phyloP scores from a whole-genome alignment of 1,284 basidiomycete species.

The Coniferiporia sulphurascens region DNA sequence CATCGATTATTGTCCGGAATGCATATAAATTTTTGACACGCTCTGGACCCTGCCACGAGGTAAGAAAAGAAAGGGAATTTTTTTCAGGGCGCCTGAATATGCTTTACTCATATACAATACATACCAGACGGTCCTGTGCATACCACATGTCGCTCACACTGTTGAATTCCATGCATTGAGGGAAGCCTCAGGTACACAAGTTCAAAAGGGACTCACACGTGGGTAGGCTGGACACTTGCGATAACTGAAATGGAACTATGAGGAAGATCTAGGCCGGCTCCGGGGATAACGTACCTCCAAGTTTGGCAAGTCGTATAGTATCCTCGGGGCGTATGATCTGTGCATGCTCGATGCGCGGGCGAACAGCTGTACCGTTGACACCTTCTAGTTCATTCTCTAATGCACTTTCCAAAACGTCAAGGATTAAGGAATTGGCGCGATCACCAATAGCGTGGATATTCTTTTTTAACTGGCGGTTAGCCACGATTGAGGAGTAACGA shows the following conservation, averaged over 20 bases:
- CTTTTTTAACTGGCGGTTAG: constrained; percentile 32
- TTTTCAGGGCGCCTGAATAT: not conserved
- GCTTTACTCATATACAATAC: constrained; percentile 21
- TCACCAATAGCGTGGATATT: constrained; percentile 93
- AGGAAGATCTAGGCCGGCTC: no score
- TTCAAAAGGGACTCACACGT: constrained; percentile 54
- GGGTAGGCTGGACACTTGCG: constrained; percentile 89
- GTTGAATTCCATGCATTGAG: constrained; percentile 1
- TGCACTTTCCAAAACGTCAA: constrained; percentile 74
- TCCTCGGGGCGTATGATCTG: constrained; percentile 79
- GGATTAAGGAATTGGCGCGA: constrained; percentile 78
- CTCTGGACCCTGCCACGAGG: constrained; percentile 60
- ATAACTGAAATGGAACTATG: constrained; percentile 52
- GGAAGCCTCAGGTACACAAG: not conserved
- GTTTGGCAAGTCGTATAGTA: constrained; percentile 58
- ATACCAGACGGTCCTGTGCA: constrained; percentile 73
- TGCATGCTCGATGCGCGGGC: constrained; percentile 87
- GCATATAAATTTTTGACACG: constrained; percentile 84
- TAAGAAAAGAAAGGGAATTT: not conserved
- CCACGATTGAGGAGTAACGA: not conserved
- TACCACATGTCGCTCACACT: constrained; percentile 89
- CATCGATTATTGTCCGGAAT: constrained; percentile 67
- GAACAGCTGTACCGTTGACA: constrained; percentile 54
- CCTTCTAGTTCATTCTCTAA: constrained; percentile 40
- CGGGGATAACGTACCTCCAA: constrained; percentile 54